Base-by-base conservation (phyloP, 2,329 filamentous ascomycete genomes). In the Cordyceps farinosa region DNA sequence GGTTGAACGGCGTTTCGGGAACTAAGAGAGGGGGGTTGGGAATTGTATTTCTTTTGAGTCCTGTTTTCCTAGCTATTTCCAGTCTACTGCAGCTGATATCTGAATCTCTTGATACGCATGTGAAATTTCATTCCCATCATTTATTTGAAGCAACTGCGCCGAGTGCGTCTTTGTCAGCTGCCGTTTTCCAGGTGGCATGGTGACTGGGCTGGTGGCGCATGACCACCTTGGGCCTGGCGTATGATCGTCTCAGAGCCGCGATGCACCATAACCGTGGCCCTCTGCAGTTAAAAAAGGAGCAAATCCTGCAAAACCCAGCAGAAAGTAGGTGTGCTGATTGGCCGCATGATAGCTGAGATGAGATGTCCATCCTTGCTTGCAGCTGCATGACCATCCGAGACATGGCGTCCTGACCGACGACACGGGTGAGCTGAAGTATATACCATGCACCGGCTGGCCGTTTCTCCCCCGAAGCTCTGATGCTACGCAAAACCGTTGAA, bases 1-100 rank as follows among this genome's bases (percentile, higher is more conserved):
- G 66, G 70, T 66, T 69, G 67, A 70, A 63, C 69, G 73, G 73
- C 73, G 73, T 75, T 75, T 66, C 32, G 61, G 70, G 66, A 69
- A 69, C 70, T 70, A 64, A 38, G 68, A 67, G 68, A 73, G 71
- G 70, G 70, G 64, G 62, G 55, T 30, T 59, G 56, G 65, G 69
- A 67, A 67, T 68, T 72, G 68, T 55, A 38, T 62, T 27, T 50
- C 10, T 38, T 61, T 51, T 62, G 52, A 50, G 51, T 55, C 29
- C n/a, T 50, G 51, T 29, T 54, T 40, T 45, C 34, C 64, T 66
- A 65, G 50, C n/a, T 53, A 27, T 45, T 54, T n/a, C 54, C 36
- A 45, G 38, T 61, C 45, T 52, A 54, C 50, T 53, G 11, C 58
- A 64, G 58, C 62, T 65, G 52, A 66, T 61, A 63, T 66, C 64